phyloP scores from a whole-genome alignment of 495 filamentous ascomycete species.

The Aspergillus panamensis region DNA sequence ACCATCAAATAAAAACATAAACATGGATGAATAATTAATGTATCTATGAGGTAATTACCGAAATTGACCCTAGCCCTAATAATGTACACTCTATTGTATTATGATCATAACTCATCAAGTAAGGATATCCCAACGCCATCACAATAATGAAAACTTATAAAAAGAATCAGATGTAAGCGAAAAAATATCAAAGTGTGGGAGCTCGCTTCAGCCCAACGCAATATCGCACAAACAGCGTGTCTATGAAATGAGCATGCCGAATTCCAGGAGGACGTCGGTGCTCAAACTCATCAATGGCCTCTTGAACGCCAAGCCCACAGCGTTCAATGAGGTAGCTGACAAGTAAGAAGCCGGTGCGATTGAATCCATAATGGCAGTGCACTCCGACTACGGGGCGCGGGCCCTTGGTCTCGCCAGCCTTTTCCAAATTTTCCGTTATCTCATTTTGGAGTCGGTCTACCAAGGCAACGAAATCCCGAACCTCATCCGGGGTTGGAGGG shows the following conservation, averaged over 20 bases:
- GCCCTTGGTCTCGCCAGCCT: constrained; percentile 43
- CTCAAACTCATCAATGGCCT: constrained; percentile 79
- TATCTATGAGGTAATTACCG: constrained; percentile 2
- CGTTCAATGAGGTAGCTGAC: constrained; percentile 88
- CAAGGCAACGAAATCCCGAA: constrained; percentile 69
- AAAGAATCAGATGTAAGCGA: constrained; percentile 13
- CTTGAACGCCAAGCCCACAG: constrained; percentile 64
- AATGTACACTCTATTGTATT: constrained; percentile 24
- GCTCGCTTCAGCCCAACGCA: constrained; percentile 53
- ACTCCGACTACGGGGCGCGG: constrained; percentile 65
- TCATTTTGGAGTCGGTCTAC: constrained; percentile 63
- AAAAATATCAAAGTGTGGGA: constrained; percentile 38
- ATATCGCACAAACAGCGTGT: constrained; percentile 81
- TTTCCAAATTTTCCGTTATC: constrained; percentile 38
- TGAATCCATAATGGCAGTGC: constrained; percentile 95
- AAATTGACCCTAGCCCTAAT: background rate
- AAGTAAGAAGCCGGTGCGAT: constrained; percentile 86
- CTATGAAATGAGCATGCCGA: constrained; percentile 83
- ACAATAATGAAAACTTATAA: background rate
- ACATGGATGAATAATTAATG: background rate
- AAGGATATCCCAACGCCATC: constrained; percentile 9
- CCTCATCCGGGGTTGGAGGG: constrained; percentile 73
- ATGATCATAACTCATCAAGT: constrained; percentile 22
- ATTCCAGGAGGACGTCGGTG: constrained; percentile 74
- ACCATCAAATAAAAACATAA: background rate